Evolutionary conservation across 1,139 yeast species (phyloP), one percentile per base, ranked within the genome.

Genomic region (Yarrowia galli): DNA sequence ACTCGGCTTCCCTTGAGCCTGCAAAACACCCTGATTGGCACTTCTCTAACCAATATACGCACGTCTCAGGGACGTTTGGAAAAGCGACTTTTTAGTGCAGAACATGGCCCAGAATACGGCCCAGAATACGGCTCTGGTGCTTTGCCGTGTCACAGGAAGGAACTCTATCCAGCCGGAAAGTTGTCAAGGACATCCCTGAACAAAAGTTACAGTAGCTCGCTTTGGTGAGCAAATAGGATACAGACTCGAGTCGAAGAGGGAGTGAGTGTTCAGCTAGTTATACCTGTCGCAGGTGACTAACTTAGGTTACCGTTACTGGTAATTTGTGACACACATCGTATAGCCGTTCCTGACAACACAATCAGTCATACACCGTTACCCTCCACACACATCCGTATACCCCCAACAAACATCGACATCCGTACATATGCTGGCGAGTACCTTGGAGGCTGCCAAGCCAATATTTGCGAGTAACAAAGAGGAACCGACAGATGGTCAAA

Each of bases 381-480:
- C 43, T 12, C 10, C 8, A 9, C 43, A 6, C 12, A 40, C 43
- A 5, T 6, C 43, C 20, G 23, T 18, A 10, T 20, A 3, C 20
- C 45, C 28, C 15, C 54, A 49, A 13, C 54, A 49, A n/a, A 25
- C 16, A 48, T 48, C 53, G 25, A 23, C 38, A 25, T 9, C 0
- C 12, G 16, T 22, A 18, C 45, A 16, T 32, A 7, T 7, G 10
- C 18, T 25, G 35, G 12, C 7, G 58, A 51, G 64, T 32, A 58
- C 64, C 64, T 58, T 58, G 64, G 64, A 28, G 64, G 64, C 51
- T 43, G 64, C 64, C 64, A 58, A 58, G 64, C 60, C 60, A 16
- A 53, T 22, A 10, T n/a, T 10, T 18, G 3, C 28, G 35, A 12
- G 15, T 22, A 36, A 53, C 60, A 38, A 53, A 20, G 58, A 15